phyloP scores from a whole-genome alignment of 2,329 filamentous ascomycete genomes.

The Xylariaceae sp. region DNA sequence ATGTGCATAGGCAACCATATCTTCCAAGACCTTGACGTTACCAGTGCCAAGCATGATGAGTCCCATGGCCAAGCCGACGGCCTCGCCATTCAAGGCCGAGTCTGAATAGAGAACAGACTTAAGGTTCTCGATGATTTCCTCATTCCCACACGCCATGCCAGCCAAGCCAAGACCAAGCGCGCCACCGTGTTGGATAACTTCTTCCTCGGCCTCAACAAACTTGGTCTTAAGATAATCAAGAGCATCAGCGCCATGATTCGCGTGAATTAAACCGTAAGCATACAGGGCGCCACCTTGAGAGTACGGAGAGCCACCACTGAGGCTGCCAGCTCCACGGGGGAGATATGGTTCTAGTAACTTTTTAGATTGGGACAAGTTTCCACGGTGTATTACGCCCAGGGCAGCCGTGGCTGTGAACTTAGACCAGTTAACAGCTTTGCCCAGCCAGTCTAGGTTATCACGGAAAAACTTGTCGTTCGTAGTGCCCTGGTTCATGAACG shows the following conservation, averaged over 20 bases:
- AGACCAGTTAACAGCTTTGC: conserved; percentile 98
- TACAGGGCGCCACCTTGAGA: conserved; percentile 95
- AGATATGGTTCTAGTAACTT: conserved; percentile 94
- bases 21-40: conserved; percentile 84
- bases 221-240: conserved; percentile 71
- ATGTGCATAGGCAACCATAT: conserved; percentile 96
- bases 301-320: conserved; percentile 80
- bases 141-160: conserved; percentile 91
- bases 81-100: conserved; percentile 93
- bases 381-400: conserved; percentile 91
- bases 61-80: conserved; percentile 92
- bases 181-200: conserved; percentile 95
- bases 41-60: conserved; percentile 98
- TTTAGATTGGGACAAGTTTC: conserved; percentile 86
- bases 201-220: conserved; percentile 71
- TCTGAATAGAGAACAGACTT: conserved; percentile 86
- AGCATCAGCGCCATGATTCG: conserved; percentile 92
- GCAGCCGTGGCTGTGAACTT: conserved; percentile 98
- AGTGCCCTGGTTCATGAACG: conserved; percentile 98
- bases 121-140: conserved; percentile 85
- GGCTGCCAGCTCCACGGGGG: conserved; percentile 60
- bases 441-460: conserved; percentile 94
- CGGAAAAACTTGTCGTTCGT: conserved; percentile 98
- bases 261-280: conserved; percentile 91
- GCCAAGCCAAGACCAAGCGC: conserved; percentile 93